Evolutionary conservation across 2,329 filamentous ascomycete genomes (phyloP).

Genomic region (Alternaria triticina): DNA sequence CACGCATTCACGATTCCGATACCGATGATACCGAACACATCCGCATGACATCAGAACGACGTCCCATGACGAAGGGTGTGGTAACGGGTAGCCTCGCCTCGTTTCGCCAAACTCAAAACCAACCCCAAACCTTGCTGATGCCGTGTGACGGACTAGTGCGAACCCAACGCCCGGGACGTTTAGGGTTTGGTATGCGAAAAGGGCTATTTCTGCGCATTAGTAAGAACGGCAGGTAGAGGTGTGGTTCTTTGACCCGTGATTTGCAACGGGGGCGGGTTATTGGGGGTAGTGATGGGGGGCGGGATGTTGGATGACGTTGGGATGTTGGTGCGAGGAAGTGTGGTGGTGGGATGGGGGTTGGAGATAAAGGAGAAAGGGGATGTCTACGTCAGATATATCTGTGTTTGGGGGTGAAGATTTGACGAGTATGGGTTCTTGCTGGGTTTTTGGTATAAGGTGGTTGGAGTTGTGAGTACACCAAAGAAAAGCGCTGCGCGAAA

Average conservation of each 20-base stretch:
- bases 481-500: too few species aligned
- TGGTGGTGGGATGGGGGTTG: too few species aligned
- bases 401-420: too few species aligned
- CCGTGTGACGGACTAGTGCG: not conserved
- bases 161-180: not conserved
- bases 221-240: not conserved
- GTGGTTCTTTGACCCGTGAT: not conserved
- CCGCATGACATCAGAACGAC: not conserved
- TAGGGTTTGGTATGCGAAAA: not conserved
- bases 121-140: not conserved
- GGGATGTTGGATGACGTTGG: not conserved
- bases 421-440: too few species aligned
- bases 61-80: too few species aligned
- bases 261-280: not conserved
- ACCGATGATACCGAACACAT: not conserved
- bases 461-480: too few species aligned
- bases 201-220: not conserved
- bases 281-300: too few species aligned
- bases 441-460: too few species aligned
- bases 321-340: too few species aligned
- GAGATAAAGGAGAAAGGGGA: too few species aligned
- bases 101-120: not conserved
- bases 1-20: not conserved
- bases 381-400: too few species aligned
- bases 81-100: not conserved